Conservation (phyloP, 257 asterid species). For the Rubia yunnanensis region DNA sequence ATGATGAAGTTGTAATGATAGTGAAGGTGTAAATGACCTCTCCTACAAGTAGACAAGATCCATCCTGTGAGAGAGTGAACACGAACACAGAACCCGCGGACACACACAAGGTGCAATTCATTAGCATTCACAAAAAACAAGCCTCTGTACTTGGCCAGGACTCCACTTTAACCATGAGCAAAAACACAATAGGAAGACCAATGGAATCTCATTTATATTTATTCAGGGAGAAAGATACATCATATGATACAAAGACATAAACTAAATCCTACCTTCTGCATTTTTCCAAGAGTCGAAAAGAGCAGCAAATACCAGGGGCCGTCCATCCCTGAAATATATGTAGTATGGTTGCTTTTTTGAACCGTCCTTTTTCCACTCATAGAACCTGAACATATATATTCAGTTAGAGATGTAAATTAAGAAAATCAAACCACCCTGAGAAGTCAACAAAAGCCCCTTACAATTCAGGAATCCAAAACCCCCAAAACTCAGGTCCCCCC, state of each 20-base stretch:
- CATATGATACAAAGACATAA: background rate
- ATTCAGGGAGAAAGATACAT: background rate
- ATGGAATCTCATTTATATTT: background rate
- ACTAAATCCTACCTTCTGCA: slow-evolving; percentile 47
- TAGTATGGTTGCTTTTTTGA: slow-evolving; percentile 84
- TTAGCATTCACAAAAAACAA: background rate
- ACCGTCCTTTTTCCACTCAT: slow-evolving; percentile 94
- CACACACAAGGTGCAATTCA: background rate
- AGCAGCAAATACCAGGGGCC: slow-evolving; percentile 84
- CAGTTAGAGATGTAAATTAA: background rate
- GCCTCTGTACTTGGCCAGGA: background rate
- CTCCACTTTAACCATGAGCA: background rate
- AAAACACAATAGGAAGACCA: background rate
- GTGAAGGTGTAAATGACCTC: slow-evolving; percentile 75
- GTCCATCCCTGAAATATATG: slow-evolving; percentile 69
- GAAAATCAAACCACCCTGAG: background rate
- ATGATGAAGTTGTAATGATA: slow-evolving; percentile 69
- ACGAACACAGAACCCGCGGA: background rate
- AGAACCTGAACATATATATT: slow-evolving; percentile 30
- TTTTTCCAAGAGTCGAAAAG: slow-evolving; percentile 84
- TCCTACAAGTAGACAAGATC: slow-evolving; percentile 45
- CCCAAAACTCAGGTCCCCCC: background rate
- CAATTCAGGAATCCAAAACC: too few relatives aligned
- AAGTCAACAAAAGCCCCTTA: too few relatives aligned
- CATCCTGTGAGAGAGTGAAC: slow-evolving; percentile 7